Conservation (phyloP, 176 grass and related monocot genomes). For the Ampelocalamus luodianensis region DNA sequence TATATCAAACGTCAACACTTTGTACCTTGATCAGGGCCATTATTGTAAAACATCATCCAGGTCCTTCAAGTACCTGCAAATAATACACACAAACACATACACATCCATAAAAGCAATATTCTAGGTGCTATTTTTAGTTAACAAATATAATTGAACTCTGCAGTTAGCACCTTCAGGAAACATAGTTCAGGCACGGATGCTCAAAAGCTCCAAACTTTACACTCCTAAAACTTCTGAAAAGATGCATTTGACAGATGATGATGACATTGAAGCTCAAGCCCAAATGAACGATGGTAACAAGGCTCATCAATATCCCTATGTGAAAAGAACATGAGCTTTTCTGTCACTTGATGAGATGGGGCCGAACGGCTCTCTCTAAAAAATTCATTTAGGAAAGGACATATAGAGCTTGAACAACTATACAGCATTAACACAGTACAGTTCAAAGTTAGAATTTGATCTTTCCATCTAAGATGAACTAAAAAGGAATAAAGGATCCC, state of each 20-base stretch:
- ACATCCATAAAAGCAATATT: slow-evolving; percentile 17
- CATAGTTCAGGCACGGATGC: neutral
- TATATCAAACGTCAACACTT: slow-evolving; percentile 7
- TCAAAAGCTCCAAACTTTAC: slow-evolving; percentile 17
- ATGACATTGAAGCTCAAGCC: neutral
- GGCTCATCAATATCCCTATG: neutral
- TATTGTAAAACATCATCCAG: slow-evolving; percentile 16
- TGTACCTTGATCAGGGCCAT: slow-evolving; percentile 24
- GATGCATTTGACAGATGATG: slow-evolving; percentile 29
- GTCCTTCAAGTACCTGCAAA: slow-evolving; percentile 37
- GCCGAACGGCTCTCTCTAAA: neutral
- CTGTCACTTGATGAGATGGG: slow-evolving; percentile 13
- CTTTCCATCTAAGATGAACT: neutral
- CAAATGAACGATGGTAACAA: slow-evolving; percentile 10
- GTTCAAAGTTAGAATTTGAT: slow-evolving; percentile 5
- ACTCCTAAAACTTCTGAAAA: slow-evolving; percentile 26
- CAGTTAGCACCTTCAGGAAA: slow-evolving; percentile 25
- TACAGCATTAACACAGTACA: slow-evolving; percentile 16
- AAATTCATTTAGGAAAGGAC: neutral
- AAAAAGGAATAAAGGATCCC: slow-evolving; percentile 8
- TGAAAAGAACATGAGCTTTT: slow-evolving; percentile 10
- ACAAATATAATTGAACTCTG: slow-evolving; percentile 18
- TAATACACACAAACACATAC: slow-evolving; percentile 12
- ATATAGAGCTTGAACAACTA: slow-evolving; percentile 23
- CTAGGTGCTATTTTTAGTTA: slow-evolving; percentile 1